These are phyloP conservation scores for Tulasnella sp. DNA, from an alignment of 768 basidiomycete species.

Conservation along the genomic window DNA sequence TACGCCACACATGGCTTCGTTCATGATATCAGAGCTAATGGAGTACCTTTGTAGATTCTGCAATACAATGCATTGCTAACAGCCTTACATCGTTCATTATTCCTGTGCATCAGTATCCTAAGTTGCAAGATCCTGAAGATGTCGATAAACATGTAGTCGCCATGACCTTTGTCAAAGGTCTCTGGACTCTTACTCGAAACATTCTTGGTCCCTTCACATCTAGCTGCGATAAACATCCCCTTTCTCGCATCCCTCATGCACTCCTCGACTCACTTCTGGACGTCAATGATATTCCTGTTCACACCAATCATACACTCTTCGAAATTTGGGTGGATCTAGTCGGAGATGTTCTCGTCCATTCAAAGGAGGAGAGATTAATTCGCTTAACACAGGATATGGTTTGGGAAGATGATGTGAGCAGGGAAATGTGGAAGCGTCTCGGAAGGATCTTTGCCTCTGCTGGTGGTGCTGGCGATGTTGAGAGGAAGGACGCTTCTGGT, in stretches of 20 bases:
- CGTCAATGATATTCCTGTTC: neutral
- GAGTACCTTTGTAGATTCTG: too few species aligned
- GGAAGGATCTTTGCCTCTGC: too few species aligned
- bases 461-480: neutral
- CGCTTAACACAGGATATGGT: neutral
- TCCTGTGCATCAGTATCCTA: too few species aligned
- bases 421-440: slow-evolving; percentile 7
- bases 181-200: too few species aligned
- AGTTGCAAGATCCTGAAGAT: too few species aligned
- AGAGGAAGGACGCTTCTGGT: neutral
- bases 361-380: neutral
- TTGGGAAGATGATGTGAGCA: slow-evolving; percentile 3
- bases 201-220: too few species aligned
- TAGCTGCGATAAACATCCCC: neutral
- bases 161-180: too few species aligned
- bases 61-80: too few species aligned
- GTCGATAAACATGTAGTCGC: too few species aligned
- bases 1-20: too few species aligned
- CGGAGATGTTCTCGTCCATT: slow-evolving; percentile 6
- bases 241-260: neutral
- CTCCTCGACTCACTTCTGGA: neutral
- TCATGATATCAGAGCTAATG: too few species aligned
- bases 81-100: too few species aligned
- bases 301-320: neutral
- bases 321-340: slow-evolving; percentile 8